Evolutionary conservation across 495 filamentous ascomycete genomes (phyloP).

Genomic region (Glonium stellatum): DNA sequence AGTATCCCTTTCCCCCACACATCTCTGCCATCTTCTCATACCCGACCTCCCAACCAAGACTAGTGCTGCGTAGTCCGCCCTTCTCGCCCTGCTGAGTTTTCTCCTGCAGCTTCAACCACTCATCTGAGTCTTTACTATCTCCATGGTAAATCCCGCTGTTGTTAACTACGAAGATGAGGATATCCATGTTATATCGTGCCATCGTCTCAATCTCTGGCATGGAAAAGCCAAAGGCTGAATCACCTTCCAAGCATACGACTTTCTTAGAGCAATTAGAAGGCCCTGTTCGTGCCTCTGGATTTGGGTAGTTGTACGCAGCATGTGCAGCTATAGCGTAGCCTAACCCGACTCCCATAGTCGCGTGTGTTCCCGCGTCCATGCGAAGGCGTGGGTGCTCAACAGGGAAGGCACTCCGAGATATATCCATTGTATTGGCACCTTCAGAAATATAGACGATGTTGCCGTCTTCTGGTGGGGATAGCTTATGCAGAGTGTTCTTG

Average conservation of each 20-base stretch:
- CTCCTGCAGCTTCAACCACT: slow-evolving; percentile 34
- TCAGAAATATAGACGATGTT: slow-evolving; percentile 57
- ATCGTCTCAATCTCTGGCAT: slow-evolving; percentile 61
- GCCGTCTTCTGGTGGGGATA: slow-evolving; percentile 39
- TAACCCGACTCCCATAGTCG: slow-evolving; percentile 63
- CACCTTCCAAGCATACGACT: slow-evolving; percentile 55
- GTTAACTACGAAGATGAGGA: slow-evolving; percentile 58
- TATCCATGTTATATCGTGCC: slow-evolving; percentile 54
- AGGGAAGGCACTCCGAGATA: slow-evolving; percentile 54
- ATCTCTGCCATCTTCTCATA: slow-evolving; percentile 55
- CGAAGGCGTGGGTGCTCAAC: slow-evolving; percentile 53
- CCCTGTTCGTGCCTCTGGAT: slow-evolving; percentile 11
- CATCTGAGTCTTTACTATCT: slow-evolving; percentile 38
- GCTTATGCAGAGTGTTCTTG: slow-evolving; percentile 40
- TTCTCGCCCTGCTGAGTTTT: slow-evolving; percentile 10
- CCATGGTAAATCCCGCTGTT: slow-evolving; percentile 61
- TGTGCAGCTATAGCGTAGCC: slow-evolving; percentile 59
- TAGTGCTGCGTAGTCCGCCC: slow-evolving; percentile 28
- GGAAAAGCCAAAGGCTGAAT: slow-evolving; percentile 55
- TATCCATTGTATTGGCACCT: slow-evolving; percentile 65
- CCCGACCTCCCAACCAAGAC: slow-evolving; percentile 46
- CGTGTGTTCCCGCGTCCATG: slow-evolving; percentile 58
- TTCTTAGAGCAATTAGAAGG: slow-evolving; percentile 47
- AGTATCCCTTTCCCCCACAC: slow-evolving; percentile 50
- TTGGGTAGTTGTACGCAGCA: slow-evolving; percentile 50